These are phyloP conservation scores for Tarenaya hassleriana DNA, from an alignment of 345 rosid species.

Conservation along the genomic window DNA sequence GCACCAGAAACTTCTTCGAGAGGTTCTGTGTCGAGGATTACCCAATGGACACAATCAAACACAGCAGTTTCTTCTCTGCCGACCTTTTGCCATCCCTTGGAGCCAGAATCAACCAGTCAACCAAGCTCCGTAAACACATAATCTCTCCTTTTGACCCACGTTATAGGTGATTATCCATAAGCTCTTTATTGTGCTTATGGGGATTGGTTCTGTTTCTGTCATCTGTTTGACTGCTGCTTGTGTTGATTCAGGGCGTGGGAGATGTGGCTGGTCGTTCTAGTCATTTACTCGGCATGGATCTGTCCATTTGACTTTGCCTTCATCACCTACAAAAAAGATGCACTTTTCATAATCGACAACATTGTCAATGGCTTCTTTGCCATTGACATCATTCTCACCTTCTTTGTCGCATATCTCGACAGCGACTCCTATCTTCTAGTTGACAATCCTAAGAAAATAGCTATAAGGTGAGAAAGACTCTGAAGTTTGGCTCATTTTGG, in stretches of 20 bases:
- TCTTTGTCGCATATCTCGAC: conserved; percentile 85
- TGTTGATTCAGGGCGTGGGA: conserved; percentile 82
- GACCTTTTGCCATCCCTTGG: conserved; percentile 97
- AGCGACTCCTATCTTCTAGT: conserved; percentile 69
- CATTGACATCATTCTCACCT: conserved; percentile 80
- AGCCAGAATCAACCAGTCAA: conserved; percentile 77
- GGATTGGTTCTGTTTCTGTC: conserved; percentile 5
- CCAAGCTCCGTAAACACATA: conserved; percentile 67
- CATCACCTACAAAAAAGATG: conserved; percentile 59
- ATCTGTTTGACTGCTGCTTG: conserved; percentile 13
- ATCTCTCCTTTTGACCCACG: conserved; percentile 76
- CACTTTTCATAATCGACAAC: conserved; percentile 71
- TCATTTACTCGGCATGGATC: conserved; percentile 94
- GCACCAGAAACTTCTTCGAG: conserved; percentile 64
- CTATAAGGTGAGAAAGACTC: conserved; percentile 44
- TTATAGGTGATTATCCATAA: conserved; percentile 51
- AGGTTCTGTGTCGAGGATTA: conserved; percentile 73
- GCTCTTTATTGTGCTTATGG: neutral
- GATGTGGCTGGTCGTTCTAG: conserved; percentile 81
- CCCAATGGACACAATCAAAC: conserved; percentile 36
- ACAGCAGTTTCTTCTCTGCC: conserved; percentile 57
- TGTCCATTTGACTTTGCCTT: conserved; percentile 89
- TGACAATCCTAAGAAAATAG: conserved; percentile 75
- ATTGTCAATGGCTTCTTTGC: conserved; percentile 88
- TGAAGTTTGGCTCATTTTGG: neutral